Evolutionary conservation across 116 monocot genomes (phyloP).

Genomic region (Iris pallida): DNA sequence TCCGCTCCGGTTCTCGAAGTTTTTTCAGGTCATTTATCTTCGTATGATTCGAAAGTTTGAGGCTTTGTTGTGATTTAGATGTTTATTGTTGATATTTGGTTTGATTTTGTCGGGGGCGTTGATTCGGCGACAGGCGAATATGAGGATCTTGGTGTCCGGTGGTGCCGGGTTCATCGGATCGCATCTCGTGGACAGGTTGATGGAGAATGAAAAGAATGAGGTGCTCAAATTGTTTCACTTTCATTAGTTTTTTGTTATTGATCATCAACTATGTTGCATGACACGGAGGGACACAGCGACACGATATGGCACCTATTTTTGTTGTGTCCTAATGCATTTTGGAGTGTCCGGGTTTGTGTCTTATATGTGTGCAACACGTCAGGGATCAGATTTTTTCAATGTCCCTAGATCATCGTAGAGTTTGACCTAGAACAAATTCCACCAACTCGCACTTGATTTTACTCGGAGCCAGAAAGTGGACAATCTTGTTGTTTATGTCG

Average conservation of each 20-base stretch:
- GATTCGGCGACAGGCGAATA: constrained; percentile 44
- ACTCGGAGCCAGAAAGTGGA: too few species aligned
- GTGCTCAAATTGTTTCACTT: constrained; percentile 11
- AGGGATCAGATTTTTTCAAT: too few species aligned
- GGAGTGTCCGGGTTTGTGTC: too few species aligned
- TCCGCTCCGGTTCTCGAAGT: constrained; percentile 58
- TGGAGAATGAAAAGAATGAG: constrained; percentile 95
- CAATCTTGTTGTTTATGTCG: too few species aligned
- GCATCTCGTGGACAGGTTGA: constrained; percentile 81
- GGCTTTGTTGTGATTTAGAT: background rate
- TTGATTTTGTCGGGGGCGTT: background rate
- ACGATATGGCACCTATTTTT: too few species aligned
- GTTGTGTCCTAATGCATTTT: too few species aligned
- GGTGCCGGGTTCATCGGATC: constrained; percentile 95
- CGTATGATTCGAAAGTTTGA: background rate
- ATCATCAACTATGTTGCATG: too few species aligned
- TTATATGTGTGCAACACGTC: too few species aligned
- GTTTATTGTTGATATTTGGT: background rate
- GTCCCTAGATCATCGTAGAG: too few species aligned
- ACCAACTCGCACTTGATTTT: too few species aligned
- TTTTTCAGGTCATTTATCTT: constrained; percentile 34
- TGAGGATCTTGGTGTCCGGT: constrained; percentile 77
- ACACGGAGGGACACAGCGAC: too few species aligned
- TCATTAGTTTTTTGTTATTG: background rate
- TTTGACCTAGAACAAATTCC: too few species aligned